phyloP scores from a whole-genome alignment of 176 grass and related monocot genomes.

The Avena eriantha region DNA sequence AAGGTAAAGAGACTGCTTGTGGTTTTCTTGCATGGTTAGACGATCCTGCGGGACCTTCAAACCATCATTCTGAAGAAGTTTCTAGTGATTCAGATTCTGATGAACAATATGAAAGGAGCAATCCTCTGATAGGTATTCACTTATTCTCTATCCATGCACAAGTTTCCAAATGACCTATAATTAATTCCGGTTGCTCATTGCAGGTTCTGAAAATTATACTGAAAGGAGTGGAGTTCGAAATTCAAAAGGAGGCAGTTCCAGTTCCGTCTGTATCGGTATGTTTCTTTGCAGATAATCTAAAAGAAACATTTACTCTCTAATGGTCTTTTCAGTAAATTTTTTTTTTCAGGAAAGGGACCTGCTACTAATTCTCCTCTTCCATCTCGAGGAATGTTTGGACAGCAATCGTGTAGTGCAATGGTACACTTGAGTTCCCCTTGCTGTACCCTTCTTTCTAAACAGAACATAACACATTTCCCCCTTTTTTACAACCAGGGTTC shows the following conservation, averaged over 20 bases:
- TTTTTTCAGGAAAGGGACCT: conserved; percentile 42
- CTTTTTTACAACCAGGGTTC: conserved; percentile 46
- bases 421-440: conserved; percentile 40
- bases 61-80: conserved; percentile 30
- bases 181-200: neutral
- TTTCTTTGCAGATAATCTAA: conserved; percentile 36
- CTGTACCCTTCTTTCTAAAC: neutral
- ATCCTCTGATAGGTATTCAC: conserved; percentile 42
- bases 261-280: conserved; percentile 46
- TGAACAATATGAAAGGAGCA: conserved; percentile 38
- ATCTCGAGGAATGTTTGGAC: conserved; percentile 42
- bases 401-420: conserved; percentile 45
- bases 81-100: conserved; percentile 63
- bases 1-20: conserved; percentile 64
- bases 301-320: conserved; percentile 28
- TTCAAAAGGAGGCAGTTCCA: conserved; percentile 36
- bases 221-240: conserved; percentile 37
- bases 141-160: conserved; percentile 45
- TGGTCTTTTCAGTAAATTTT: conserved; percentile 31
- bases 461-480: neutral
- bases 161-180: neutral
- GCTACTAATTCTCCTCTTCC: conserved; percentile 27
- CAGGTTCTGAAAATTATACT: conserved; percentile 38
- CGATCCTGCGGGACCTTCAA: conserved; percentile 38
- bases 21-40: conserved; percentile 62